Conservation (phyloP, 208 protist genomes). For the Trypanosoma lewisi region DNA sequence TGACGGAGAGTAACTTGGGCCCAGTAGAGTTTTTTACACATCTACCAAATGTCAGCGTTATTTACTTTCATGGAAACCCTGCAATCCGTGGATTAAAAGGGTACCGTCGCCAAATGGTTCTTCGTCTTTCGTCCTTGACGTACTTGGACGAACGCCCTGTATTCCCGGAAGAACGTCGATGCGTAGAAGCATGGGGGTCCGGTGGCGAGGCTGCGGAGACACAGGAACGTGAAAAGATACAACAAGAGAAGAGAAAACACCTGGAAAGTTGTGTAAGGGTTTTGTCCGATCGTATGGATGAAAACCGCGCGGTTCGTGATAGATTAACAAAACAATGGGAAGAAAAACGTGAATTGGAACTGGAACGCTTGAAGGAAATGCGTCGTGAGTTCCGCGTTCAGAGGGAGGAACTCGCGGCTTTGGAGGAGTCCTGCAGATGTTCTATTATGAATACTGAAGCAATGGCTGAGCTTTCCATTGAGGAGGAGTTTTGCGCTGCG, state of each 20-base stretch:
- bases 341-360: slow-evolving; percentile 45
- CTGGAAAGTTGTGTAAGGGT: slow-evolving; percentile 73
- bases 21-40: slow-evolving; percentile 55
- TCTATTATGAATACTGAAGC: slow-evolving; percentile 40
- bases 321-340: slow-evolving; percentile 71
- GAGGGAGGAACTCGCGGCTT: slow-evolving; percentile 27
- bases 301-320: slow-evolving; percentile 66
- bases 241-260: slow-evolving; percentile 79
- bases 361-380: slow-evolving; percentile 42
- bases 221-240: slow-evolving; percentile 67
- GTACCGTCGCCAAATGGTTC: slow-evolving; percentile 90
- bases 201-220: slow-evolving; percentile 71
- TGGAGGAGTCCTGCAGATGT: slow-evolving; percentile 31
- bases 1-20: slow-evolving; percentile 32
- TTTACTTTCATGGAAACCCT: slow-evolving; percentile 90
- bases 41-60: slow-evolving; percentile 81
- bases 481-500: slow-evolving; percentile 29
- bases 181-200: slow-evolving; percentile 76
- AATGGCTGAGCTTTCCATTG: slow-evolving; percentile 30
- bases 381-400: slow-evolving; percentile 42
- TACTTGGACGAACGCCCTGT: slow-evolving; percentile 90
- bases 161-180: slow-evolving; percentile 82
- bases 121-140: slow-evolving; percentile 66
- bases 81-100: slow-evolving; percentile 58
- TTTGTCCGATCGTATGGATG: slow-evolving; percentile 71